Percentiles rank a stretch among this genome's conserved stretches.
Evolutionary conservation across 2,329 filamentous ascomycete genomes (phyloP).

Genomic region (Fusarium verticillioides): DNA sequence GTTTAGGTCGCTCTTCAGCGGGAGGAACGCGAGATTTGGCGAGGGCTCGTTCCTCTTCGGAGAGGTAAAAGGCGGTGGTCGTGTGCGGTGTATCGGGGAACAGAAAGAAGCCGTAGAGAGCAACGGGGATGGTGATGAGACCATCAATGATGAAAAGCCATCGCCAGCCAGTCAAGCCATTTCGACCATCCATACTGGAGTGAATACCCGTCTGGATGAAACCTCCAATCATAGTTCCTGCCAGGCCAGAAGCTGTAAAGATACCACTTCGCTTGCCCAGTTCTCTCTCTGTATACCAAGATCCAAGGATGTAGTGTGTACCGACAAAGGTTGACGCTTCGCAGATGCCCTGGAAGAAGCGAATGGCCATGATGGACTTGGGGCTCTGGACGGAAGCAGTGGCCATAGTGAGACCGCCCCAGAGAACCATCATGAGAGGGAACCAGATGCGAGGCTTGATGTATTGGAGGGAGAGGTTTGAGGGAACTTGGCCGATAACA

Average conservation of each 20-base stretch:
- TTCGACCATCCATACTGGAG: conserved; percentile 52
- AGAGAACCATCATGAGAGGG: conserved; percentile 70
- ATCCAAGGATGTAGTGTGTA: conserved; percentile 56
- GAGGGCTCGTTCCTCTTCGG: conserved; percentile 57
- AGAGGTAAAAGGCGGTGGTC: conserved; percentile 56
- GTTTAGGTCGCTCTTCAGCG: conserved; percentile 54
- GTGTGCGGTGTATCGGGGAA: conserved; percentile 59
- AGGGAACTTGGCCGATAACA: conserved; percentile 68
- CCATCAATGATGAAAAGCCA: conserved; percentile 80
- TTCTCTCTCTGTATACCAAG: conserved; percentile 70
- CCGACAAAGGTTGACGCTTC: conserved; percentile 55
- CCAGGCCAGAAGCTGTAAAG: conserved; percentile 69
- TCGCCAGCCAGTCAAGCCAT: conserved; percentile 72
- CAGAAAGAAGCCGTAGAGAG: conserved; percentile 49
- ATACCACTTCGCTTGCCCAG: conserved; percentile 72
- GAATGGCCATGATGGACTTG: conserved; percentile 53
- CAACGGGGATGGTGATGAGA: conserved; percentile 54
- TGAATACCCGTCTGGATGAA: conserved; percentile 73
- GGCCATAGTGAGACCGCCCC: conserved; percentile 72
- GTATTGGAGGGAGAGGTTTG: conserved; percentile 71
- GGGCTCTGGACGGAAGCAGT: conserved; percentile 54
- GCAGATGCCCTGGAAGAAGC: conserved; percentile 53
- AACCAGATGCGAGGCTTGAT: conserved; percentile 72
- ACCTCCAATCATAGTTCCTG: conserved; percentile 64
- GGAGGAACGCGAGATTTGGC: conserved; percentile 56